A percentile compares a stretch with the other conserved stretches of the same genome.
Conservation (phyloP, 2,329 filamentous ascomycete species). For the Xylariaceae sp. region DNA sequence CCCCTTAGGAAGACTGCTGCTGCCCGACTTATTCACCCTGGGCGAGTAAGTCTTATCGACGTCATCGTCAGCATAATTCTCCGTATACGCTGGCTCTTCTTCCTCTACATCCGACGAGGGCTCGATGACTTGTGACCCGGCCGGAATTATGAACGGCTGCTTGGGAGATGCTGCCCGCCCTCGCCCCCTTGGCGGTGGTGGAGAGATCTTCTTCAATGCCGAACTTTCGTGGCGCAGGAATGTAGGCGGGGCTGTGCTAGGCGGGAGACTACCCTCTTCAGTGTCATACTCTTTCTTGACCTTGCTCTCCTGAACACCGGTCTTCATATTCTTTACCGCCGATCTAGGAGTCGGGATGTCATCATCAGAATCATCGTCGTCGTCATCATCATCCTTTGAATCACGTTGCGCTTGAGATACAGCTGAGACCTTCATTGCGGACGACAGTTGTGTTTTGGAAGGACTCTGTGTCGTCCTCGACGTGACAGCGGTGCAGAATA, state of each 20-base stretch:
- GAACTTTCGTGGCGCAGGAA: no score
- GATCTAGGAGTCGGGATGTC: not conserved
- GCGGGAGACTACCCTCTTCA: no score
- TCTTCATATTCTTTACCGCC: constrained; percentile 2
- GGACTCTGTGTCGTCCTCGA: constrained; percentile 36
- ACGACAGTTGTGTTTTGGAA: constrained; percentile 26
- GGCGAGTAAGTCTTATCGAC: constrained; percentile 35
- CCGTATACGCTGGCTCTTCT: constrained; percentile 23
- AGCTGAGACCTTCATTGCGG: constrained; percentile 26
- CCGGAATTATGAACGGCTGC: constrained; percentile 29
- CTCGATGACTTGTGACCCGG: constrained; percentile 37
- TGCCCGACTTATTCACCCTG: not conserved
- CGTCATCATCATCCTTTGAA: constrained; percentile 38
- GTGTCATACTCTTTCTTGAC: constrained; percentile 3
- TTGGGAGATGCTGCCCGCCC: constrained; percentile 2
- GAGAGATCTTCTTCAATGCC: constrained; percentile 23
- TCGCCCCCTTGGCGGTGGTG: constrained; percentile 19
- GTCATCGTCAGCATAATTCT: constrained; percentile 38
- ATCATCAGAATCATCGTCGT: constrained; percentile 19
- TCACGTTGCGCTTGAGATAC: constrained; percentile 24
- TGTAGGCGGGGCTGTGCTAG: no score
- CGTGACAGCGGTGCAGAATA: constrained; percentile 39
- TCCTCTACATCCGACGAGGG: constrained; percentile 34
- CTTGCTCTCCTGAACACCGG: not conserved
- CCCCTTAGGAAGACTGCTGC: constrained; percentile 4